Evolutionary conservation across 306 rosid genomes (phyloP).

Genomic region (Lathyrus oleraceus): DNA sequence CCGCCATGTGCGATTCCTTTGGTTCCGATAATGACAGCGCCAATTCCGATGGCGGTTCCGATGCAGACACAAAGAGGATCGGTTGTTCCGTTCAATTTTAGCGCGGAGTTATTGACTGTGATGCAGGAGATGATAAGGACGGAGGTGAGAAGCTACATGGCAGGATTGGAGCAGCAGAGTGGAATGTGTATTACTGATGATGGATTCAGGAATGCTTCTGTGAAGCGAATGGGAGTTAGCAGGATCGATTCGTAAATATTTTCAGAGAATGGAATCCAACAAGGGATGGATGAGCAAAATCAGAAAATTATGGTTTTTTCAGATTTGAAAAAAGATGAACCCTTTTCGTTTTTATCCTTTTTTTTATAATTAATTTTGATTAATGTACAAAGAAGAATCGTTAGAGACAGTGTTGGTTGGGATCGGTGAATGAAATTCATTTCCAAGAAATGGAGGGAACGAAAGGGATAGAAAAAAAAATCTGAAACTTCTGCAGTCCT

Average conservation of each 20-base stretch:
- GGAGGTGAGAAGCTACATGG: conserved; percentile 91
- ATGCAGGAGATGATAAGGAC: conserved; percentile 94
- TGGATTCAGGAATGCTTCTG: conserved; percentile 63
- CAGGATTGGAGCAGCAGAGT: conserved; percentile 64
- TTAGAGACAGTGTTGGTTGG: conserved; percentile 7
- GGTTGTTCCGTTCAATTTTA: conserved; percentile 48
- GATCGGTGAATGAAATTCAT: conserved; percentile 22
- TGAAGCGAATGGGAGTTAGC: conserved; percentile 66
- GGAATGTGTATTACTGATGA: conserved; percentile 56
- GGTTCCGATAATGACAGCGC: conserved; percentile 38
- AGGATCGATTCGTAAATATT: conserved; percentile 51
- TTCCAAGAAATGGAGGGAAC: conserved; percentile 26
- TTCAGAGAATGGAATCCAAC: background rate
- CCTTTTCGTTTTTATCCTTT: background rate
- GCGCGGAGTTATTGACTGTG: conserved; percentile 64
- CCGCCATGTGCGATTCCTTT: conserved; percentile 30
- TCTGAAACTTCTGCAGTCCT: conserved; percentile 8
- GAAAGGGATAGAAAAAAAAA: background rate
- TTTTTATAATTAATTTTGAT: conserved; percentile 60
- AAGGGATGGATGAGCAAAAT: background rate
- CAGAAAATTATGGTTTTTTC: background rate
- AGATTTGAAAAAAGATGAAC: conserved; percentile 7
- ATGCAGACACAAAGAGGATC: conserved; percentile 23
- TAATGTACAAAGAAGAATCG: conserved; percentile 60
- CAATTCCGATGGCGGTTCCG: conserved; percentile 10